These are phyloP conservation scores for Ceratocystis albifundus DNA, from an alignment of 2,329 filamentous ascomycete genomes.

Conservation along the genomic window DNA sequence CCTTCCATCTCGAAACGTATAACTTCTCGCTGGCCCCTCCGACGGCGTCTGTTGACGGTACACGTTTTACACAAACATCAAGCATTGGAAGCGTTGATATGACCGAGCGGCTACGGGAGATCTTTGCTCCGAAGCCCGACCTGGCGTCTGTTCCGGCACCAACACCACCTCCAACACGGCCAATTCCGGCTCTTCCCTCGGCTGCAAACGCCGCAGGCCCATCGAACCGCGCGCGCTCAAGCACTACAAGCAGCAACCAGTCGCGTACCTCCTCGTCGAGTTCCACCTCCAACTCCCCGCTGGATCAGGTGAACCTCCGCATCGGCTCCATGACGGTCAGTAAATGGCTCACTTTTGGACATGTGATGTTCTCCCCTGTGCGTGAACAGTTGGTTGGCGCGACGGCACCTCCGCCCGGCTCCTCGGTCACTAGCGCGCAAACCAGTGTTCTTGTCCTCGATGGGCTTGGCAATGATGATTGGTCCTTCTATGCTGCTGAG, in stretches of 20 bases:
- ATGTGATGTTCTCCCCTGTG: conserved; percentile 70
- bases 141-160: background rate
- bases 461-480: conserved; percentile 76
- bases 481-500: conserved; percentile 76
- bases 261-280: conserved; percentile 31
- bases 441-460: conserved; percentile 64
- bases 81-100: conserved; percentile 46
- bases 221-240: background rate
- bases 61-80: conserved; percentile 42
- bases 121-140: conserved; percentile 32
- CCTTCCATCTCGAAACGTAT: conserved; percentile 46
- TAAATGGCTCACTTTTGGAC: conserved; percentile 78
- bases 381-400: conserved; percentile 31
- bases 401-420: background rate
- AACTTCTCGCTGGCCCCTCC: conserved; percentile 30
- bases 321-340: conserved; percentile 74
- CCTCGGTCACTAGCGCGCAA: conserved; percentile 30
- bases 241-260: conserved; percentile 1
- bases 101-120: conserved; percentile 41
- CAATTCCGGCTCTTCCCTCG: conserved; percentile 1
- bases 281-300: conserved; percentile 45
- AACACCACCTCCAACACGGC: background rate
- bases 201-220: background rate
- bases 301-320: conserved; percentile 62
- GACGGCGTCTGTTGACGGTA: conserved; percentile 33